A percentile compares a stretch with the other conserved stretches of the same genome.
Conservation (phyloP, 441 rosid species). For the Hura crepitans region DNA sequence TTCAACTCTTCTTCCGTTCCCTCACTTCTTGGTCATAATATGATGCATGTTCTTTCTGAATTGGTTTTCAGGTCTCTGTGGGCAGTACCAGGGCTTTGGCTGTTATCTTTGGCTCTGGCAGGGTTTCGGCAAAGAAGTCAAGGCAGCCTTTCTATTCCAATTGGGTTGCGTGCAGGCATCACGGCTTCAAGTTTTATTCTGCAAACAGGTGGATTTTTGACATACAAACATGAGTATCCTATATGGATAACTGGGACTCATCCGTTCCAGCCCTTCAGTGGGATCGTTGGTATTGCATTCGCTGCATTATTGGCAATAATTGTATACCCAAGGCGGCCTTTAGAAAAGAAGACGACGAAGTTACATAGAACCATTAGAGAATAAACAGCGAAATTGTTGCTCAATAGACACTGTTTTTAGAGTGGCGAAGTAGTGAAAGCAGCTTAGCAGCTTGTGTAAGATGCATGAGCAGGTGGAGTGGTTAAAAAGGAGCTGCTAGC, state of each 20-base stretch:
- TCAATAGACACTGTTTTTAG: not conserved
- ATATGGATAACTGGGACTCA: constrained; percentile 60
- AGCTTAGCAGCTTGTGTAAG: not conserved
- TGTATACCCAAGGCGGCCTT: constrained; percentile 53
- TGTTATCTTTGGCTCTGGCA: constrained; percentile 65
- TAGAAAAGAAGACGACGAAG: constrained; percentile 24
- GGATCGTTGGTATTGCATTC: constrained; percentile 64
- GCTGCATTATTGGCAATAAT: constrained; percentile 49
- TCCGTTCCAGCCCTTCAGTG: constrained; percentile 81
- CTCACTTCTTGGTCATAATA: not conserved
- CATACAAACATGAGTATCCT: constrained; percentile 42
- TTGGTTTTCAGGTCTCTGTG: constrained; percentile 54
- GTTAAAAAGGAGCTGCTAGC: not conserved
- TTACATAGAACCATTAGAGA: constrained; percentile 20
- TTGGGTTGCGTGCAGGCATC: constrained; percentile 71
- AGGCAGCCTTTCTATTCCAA: constrained; percentile 71
- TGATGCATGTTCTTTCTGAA: not conserved
- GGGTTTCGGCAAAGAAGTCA: constrained; percentile 58
- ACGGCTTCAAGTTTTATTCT: constrained; percentile 62
- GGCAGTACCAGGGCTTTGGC: constrained; percentile 81
- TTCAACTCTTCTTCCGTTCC: not conserved
- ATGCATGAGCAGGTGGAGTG: not conserved
- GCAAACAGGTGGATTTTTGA: constrained; percentile 61
- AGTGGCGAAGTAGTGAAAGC: not conserved
- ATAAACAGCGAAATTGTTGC: constrained; percentile 1